Percentiles rank a stretch among this genome's conserved stretches.
These are phyloP conservation scores for Stemphylium vesicarium DNA, from an alignment of 2,329 filamentous ascomycete genomes.

Conservation along the genomic window DNA sequence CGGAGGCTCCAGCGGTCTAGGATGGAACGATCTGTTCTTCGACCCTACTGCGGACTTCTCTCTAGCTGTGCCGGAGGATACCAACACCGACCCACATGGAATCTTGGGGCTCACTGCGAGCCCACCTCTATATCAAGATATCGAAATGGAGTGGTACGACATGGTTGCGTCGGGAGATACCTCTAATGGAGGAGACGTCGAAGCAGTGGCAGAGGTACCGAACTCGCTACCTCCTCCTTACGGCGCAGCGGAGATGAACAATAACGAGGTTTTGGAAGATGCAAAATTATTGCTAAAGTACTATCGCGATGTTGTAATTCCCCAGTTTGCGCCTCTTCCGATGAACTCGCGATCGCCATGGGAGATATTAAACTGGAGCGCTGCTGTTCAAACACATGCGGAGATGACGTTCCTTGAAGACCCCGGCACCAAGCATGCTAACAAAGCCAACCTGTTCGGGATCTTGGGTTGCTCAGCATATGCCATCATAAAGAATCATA, in stretches of 20 bases:
- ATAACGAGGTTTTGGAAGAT: slow-evolving; percentile 12
- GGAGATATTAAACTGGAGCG: slow-evolving; percentile 21
- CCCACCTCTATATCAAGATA: not conserved
- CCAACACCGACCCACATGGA: not conserved
- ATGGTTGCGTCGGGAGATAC: not conserved
- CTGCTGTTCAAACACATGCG: slow-evolving; percentile 18
- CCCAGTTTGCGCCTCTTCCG: slow-evolving; percentile 21
- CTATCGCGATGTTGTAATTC: slow-evolving; percentile 18
- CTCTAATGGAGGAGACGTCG: not conserved
- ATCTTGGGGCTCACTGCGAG: not conserved
- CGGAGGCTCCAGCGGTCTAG: slow-evolving; percentile 12
- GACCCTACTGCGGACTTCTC: slow-evolving; percentile 16
- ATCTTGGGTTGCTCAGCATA: slow-evolving; percentile 20
- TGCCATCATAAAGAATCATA: slow-evolving; percentile 1
- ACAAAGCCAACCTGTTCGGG: slow-evolving; percentile 18
- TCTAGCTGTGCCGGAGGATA: slow-evolving; percentile 2
- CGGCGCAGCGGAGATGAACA: not conserved
- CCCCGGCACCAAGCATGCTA: slow-evolving; percentile 19
- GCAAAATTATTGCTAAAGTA: slow-evolving; percentile 20
- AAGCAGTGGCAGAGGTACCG: not conserved
- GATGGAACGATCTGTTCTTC: slow-evolving; percentile 18
- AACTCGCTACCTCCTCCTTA: not conserved
- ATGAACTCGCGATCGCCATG: slow-evolving; percentile 23
- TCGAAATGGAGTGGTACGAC: not conserved
- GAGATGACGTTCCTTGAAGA: slow-evolving; percentile 20